Conservation (phyloP, 2,329 filamentous ascomycete species). For the Fusarium neocosmosporiellum region DNA sequence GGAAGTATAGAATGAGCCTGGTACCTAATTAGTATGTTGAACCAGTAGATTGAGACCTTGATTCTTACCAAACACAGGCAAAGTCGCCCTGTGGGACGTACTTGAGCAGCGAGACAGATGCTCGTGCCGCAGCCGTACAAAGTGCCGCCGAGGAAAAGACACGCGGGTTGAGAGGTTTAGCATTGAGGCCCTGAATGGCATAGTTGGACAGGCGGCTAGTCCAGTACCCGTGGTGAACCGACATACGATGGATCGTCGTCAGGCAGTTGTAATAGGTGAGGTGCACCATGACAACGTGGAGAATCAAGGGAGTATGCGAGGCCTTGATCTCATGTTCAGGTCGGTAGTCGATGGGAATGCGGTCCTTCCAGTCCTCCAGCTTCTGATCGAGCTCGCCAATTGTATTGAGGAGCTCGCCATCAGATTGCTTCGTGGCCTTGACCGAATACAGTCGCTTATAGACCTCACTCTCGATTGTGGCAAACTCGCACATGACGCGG, state of each 20-base stretch:
- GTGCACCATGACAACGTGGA: slow-evolving; percentile 94
- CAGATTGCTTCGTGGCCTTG: slow-evolving; percentile 89
- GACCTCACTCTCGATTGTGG: slow-evolving; percentile 91
- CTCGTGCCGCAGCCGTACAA: slow-evolving; percentile 91
- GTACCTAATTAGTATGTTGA: slow-evolving; percentile 42
- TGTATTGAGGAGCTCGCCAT: slow-evolving; percentile 92
- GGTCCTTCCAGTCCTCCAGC: slow-evolving; percentile 95
- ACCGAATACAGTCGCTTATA: slow-evolving; percentile 95
- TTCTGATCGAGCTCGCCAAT: slow-evolving; percentile 94
- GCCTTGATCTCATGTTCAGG: slow-evolving; percentile 97
- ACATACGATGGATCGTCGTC: slow-evolving; percentile 98
- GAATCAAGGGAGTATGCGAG: slow-evolving; percentile 89
- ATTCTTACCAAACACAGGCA: slow-evolving; percentile 88
- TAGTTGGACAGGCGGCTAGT: slow-evolving; percentile 94
- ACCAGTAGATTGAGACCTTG: neutral
- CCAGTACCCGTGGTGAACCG: slow-evolving; percentile 97
- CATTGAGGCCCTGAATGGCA: slow-evolving; percentile 93
- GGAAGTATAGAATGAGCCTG: slow-evolving; percentile 94
- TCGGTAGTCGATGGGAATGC: slow-evolving; percentile 94
- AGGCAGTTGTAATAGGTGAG: slow-evolving; percentile 98
- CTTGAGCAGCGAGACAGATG: slow-evolving; percentile 92
- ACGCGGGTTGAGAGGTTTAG: slow-evolving; percentile 88
- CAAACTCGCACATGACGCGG: slow-evolving; percentile 89
- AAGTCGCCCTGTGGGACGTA: slow-evolving; percentile 97
- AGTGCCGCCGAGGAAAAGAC: slow-evolving; percentile 94